Evolutionary conservation across 352 stramenopile species (phyloP), one percentile per base, ranked within the genome.

Genomic region (Pythium aphanidermatum): DNA sequence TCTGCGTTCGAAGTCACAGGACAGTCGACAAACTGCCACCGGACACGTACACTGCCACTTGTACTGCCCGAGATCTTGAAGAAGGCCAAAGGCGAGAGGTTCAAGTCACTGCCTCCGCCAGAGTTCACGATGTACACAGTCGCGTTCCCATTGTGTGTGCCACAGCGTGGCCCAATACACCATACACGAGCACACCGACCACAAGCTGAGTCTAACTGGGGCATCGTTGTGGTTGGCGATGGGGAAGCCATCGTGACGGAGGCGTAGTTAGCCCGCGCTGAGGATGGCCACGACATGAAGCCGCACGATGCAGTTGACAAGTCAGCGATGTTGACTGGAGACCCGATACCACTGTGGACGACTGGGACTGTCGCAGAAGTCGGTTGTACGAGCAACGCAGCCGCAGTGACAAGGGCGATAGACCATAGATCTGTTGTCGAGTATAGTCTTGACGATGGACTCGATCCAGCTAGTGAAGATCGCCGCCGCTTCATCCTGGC

Each of bases 11-110:
- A 20, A 26, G 41, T 21, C 3, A 20, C 20, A 6, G 55, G 58
- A 23, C 63, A 73, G 41, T 70, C 60, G 11, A 54, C 24, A 28
- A 70, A 68, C 13, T 30, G 51, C 63, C 63, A 73, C 5, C 44
- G 35, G 19, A 70, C 39, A 5, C 23, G 45, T 9, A 63, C 27
- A 2, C 60, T 43, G 20, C 60, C 49, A 14, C 36, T 42, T 8
- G 24, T 37, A 26, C 19, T 27, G 45, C 56, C 63, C 13, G 59
- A 61, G 60, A 70, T 52, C 29, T 54, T 51, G 16, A 43, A 36
- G 33, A 73, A 68, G 37, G 53, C 51, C 4, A 19, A 24, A 5
- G 57, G 46, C 12, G 59, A 55, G 23, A 73, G 46, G n/a, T 68
- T 48, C 24, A 73, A 10, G 40, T 70, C 60, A 11, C 58, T 37